Base-by-base conservation (phyloP, 305 asterid genomes). In the Fraxinus sp. region DNA sequence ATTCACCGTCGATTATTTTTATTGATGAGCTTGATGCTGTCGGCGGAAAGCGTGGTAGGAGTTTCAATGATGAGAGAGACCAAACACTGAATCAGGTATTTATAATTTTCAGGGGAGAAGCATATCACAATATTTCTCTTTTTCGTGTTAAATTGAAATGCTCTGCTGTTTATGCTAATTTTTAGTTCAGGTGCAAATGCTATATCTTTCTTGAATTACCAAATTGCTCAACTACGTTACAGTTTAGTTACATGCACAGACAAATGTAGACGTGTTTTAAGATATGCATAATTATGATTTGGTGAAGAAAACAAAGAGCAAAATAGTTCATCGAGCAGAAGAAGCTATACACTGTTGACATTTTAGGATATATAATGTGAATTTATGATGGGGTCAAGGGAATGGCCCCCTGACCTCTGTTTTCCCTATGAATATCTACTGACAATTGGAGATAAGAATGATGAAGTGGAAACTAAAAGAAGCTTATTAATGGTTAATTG, bases 11-110 rank as follows among this genome's bases (percentile, higher is more conserved):
- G 10, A 96, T 96, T 85, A 87, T 96, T 80, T 96, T 93, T 89
- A 93, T 96, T 7, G 98, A 96, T 79, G 99, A 96, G 85, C 97
- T 96, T 52, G 99, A 96, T 85, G 98, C 99, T 3, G 99, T 96
- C 41, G 99, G 99, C 46, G 98, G 98, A 81, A 94, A 89, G 84
- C 99, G 98, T 30, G 98, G 98, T 49, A 88, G 94, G 87, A 95
- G 98, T 91, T 96, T 96, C 89, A 96, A 93, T 85, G 98, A 93
- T 49, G 99, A 96, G 89, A 89, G 99, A 85, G 99, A 95, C 87
- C 99, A 95, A 86, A 95, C 98, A 73, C 84, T 96, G 83, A 96
- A 96, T 88, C 99, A 94, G 98, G 98, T 96, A 88, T 75, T 59
- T 33, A 52, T 62, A 74, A 59, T 35, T 66, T 75, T 72, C 36